These are phyloP conservation scores for Lipomyces chichibuensis DNA, from an alignment of 805 yeast genomes.

Conservation along the genomic window DNA sequence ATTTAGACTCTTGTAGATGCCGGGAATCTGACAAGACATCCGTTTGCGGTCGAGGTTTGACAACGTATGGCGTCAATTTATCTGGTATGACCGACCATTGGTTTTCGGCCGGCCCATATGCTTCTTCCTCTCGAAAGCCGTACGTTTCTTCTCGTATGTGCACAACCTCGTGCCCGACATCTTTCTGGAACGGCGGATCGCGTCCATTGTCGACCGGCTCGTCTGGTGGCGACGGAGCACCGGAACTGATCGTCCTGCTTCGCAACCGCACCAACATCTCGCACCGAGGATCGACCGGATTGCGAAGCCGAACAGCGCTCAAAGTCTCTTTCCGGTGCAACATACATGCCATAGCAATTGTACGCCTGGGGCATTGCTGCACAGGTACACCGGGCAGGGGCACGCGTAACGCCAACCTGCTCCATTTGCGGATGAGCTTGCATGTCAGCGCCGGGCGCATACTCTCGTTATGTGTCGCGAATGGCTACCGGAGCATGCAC, in stretches of 20 bases:
- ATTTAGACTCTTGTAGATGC: not conserved
- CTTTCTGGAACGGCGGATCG: not conserved
- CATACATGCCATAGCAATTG: not conserved
- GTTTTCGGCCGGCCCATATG: not conserved
- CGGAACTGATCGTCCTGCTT: not conserved
- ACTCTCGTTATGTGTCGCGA: not conserved
- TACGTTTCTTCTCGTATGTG: not conserved
- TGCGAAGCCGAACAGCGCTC: not conserved
- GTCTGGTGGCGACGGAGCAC: not conserved
- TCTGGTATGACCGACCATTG: not conserved
- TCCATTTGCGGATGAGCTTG: conserved; percentile 17
- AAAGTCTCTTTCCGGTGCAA: not conserved
- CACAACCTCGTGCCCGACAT: not conserved
- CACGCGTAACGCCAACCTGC: conserved; percentile 14
- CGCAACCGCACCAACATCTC: not conserved
- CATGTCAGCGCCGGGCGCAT: conserved; percentile 27
- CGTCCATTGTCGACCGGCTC: not conserved
- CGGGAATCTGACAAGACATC: not conserved
- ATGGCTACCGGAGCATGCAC: not conserved
- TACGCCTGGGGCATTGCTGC: not conserved
- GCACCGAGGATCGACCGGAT: not conserved
- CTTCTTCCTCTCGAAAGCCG: not conserved
- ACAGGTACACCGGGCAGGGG: not conserved
- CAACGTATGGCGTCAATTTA: not conserved
- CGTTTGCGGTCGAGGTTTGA: not conserved